Evolutionary conservation across 495 filamentous ascomycete genomes (phyloP).

Genomic region (Podospora comata): DNA sequence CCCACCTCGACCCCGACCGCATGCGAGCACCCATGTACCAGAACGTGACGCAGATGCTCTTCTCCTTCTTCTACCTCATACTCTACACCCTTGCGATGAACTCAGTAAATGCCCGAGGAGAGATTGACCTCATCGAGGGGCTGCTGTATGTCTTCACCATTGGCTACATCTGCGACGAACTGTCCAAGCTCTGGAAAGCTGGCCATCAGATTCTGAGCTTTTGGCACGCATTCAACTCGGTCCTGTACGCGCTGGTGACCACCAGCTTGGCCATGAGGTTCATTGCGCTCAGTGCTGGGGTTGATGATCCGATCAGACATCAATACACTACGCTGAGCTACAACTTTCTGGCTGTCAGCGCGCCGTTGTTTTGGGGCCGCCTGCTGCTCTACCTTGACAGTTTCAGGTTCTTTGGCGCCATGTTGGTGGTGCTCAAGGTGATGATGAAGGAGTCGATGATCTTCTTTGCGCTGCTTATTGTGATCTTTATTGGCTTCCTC

Average conservation of each 20-base stretch:
- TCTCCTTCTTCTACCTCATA: constrained; percentile 76
- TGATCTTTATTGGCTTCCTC: constrained; percentile 85
- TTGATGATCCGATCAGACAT: constrained; percentile 50
- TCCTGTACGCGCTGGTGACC: constrained; percentile 72
- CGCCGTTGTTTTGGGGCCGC: constrained; percentile 96
- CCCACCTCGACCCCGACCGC: constrained; percentile 86
- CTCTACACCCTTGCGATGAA: constrained; percentile 92
- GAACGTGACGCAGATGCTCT: constrained; percentile 77
- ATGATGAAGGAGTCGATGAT: constrained; percentile 99
- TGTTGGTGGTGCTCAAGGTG: constrained; percentile 94
- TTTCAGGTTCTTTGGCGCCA: constrained; percentile 93
- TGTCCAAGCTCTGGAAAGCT: constrained; percentile 86
- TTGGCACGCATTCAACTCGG: constrained; percentile 90
- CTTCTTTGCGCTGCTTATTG: constrained; percentile 89
- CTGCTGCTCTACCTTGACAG: constrained; percentile 90
- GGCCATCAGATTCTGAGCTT: constrained; percentile 85
- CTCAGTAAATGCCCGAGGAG: constrained; percentile 71
- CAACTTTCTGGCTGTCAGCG: constrained; percentile 85
- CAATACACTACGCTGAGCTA: constrained; percentile 79
- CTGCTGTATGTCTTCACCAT: constrained; percentile 87
- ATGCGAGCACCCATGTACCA: constrained; percentile 92
- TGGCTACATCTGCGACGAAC: constrained; percentile 88
- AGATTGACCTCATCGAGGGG: constrained; percentile 80
- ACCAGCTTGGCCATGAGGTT: constrained; percentile 74
- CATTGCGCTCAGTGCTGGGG: constrained; percentile 64